These are phyloP conservation scores for Crithidia bombi DNA, from an alignment of 208 protist species.

Conservation along the genomic window DNA sequence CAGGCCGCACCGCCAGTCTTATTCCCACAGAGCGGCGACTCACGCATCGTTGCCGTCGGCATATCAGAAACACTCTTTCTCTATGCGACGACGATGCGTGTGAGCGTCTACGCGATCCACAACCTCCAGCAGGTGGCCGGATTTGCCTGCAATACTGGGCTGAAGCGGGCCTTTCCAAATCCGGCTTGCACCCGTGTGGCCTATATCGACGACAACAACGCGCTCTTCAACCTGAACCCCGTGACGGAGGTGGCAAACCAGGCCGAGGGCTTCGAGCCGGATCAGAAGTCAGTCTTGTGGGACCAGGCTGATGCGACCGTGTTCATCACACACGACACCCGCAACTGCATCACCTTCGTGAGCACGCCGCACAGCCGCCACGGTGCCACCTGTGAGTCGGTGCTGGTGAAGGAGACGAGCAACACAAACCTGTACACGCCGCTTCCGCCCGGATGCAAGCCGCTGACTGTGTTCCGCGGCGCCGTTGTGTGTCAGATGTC, in stretches of 20 bases:
- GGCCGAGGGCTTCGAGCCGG: slow-evolving; percentile 73
- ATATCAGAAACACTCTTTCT: slow-evolving; percentile 94
- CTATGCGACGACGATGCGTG: slow-evolving; percentile 84
- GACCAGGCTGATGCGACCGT: slow-evolving; percentile 91
- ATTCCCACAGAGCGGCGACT: slow-evolving; percentile 41
- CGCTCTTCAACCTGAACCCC: slow-evolving; percentile 91
- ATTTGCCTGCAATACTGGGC: slow-evolving; percentile 57
- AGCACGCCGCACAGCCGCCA: slow-evolving; percentile 87
- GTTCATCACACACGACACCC: slow-evolving; percentile 78
- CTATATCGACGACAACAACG: slow-evolving; percentile 87
- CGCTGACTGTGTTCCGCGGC: slow-evolving; percentile 84
- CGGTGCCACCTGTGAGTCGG: slow-evolving; percentile 86
- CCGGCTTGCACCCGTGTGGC: slow-evolving; percentile 90
- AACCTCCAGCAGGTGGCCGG: slow-evolving; percentile 91
- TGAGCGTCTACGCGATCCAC: slow-evolving; percentile 85
- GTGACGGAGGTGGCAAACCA: slow-evolving; percentile 83
- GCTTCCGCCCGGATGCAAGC: slow-evolving; percentile 66
- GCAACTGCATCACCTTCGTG: slow-evolving; percentile 88
- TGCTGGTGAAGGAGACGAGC: slow-evolving; percentile 60
- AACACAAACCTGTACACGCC: slow-evolving; percentile 78
- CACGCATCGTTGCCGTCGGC: slow-evolving; percentile 74
- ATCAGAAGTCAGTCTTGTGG: slow-evolving; percentile 88
- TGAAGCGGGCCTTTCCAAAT: slow-evolving; percentile 89
- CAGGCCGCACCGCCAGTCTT: slow-evolving; percentile 22
- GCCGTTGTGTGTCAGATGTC: slow-evolving; percentile 75